Evolutionary conservation across 140 eudicot genomes (phyloP).

Genomic region (Oenanthe javanica): DNA sequence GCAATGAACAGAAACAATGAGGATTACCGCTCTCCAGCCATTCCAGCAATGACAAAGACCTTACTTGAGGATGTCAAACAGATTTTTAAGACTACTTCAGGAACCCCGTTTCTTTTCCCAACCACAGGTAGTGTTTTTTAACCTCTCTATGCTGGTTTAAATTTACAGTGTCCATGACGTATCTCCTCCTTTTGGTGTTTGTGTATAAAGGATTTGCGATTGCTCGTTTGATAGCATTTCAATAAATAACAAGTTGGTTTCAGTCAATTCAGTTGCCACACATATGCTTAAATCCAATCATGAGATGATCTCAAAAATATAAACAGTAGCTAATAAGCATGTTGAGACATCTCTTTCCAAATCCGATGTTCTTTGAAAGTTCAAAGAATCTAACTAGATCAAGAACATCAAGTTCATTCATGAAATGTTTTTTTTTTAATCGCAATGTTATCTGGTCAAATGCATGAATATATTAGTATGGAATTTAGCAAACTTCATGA

Average conservation of each 20-base stretch:
- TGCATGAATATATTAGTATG: background rate
- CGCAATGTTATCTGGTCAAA: background rate
- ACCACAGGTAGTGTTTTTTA: slow-evolving; percentile 60
- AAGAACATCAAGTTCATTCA: background rate
- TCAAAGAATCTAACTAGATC: background rate
- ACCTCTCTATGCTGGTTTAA: background rate
- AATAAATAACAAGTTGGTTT: background rate
- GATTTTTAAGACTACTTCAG: slow-evolving; percentile 91
- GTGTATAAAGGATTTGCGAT: background rate
- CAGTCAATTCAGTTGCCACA: background rate
- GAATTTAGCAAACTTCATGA: background rate
- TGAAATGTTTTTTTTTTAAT: background rate
- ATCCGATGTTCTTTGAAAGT: background rate
- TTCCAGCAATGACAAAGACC: slow-evolving; percentile 77
- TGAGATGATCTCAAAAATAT: background rate
- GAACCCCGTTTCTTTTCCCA: slow-evolving; percentile 89
- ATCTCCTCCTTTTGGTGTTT: background rate
- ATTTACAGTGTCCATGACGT: background rate
- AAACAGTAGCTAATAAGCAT: background rate
- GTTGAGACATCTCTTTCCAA: background rate
- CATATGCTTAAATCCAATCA: background rate
- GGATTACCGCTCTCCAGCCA: slow-evolving; percentile 96
- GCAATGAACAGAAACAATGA: slow-evolving; percentile 99
- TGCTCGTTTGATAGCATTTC: background rate
- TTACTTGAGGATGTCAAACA: slow-evolving; percentile 90